phyloP scores from a whole-genome alignment of 129 eudicot genomes.

The Ambrosia trifida region DNA sequence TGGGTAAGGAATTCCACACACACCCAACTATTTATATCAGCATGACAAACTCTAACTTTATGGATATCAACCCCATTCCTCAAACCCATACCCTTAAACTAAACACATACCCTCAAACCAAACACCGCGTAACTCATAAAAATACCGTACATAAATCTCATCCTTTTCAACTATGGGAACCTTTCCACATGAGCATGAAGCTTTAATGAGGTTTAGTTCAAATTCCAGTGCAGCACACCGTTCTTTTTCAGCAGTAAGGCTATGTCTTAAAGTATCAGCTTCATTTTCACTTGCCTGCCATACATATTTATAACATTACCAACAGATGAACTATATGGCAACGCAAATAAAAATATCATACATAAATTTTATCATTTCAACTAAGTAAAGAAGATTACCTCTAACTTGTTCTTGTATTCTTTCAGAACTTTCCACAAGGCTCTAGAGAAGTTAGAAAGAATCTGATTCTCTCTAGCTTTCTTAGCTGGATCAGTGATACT shows the following conservation, averaged over 20 bases:
- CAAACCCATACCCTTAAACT: not conserved
- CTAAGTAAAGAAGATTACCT: conserved; percentile 39
- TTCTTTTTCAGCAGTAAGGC: conserved; percentile 40
- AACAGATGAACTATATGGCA: not conserved
- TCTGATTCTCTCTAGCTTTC: conserved; percentile 45
- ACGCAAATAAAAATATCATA: not conserved
- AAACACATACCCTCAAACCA: not conserved
- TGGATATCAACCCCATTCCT: not conserved
- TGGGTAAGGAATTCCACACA: not conserved
- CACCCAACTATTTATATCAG: not conserved
- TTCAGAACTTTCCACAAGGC: conserved; percentile 76
- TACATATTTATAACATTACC: not conserved
- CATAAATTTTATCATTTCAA: conserved; percentile 9
- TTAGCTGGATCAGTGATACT: conserved; percentile 20
- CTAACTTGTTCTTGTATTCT: conserved; percentile 60
- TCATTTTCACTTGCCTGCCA: conserved; percentile 49
- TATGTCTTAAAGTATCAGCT: conserved; percentile 36
- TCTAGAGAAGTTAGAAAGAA: conserved; percentile 57
- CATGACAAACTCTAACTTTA: not conserved
- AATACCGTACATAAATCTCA: conserved; percentile 1
- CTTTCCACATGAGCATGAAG: conserved; percentile 31
- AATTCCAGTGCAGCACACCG: conserved; percentile 42
- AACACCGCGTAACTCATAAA: not conserved
- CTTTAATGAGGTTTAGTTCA: conserved; percentile 45
- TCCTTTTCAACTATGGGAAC: conserved; percentile 16